Base-by-base conservation (phyloP, 371 early-diverging fungal species). In the Rhizomucor miehei region DNA sequence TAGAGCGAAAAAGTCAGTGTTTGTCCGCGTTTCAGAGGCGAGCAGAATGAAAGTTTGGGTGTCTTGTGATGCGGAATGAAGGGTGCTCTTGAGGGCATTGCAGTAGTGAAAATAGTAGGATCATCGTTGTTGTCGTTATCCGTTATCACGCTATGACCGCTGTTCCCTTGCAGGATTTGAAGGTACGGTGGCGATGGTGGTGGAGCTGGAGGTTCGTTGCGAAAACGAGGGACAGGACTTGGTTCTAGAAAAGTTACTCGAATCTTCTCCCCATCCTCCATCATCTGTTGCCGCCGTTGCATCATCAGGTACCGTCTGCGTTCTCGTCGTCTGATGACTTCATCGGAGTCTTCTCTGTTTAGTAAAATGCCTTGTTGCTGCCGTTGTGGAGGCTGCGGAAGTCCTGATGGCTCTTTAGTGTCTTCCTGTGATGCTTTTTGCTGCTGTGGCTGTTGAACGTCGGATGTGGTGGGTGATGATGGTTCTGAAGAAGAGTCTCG, bases 211-310 rank as follows among this genome's bases (percentile, higher is more conserved):
- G 71, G 63, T 24, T 52, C 69, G 48, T 75, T 75, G 35, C 75
- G 75, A 44, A 75, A 73, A 34, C 73, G 59, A 44, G 77, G 77
- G 17, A 76, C 71, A 38, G 77, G 77, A 52, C 73, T 73, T 5
- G 73, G 65, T 48, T 69, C 71, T 19, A 67, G 53, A 67, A 76
- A 76, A 39, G 67, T 68, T n/a, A 76, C 73, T 45, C 73, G 57
- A 37, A 63, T 67, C 6, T 37, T 49, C 29, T 44, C 45, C 23
- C 48, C 63, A 41, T 55, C 58, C 29, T 54, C 59, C 57, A 16
- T 34, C n/a, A 39, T 40, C 40, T 46, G 37, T 44, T 40, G 39
- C 45, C 29, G 44, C 53, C 21, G 10, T 48, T 51, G 55, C 8
- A 54, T 50, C 34, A 63, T 20, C 3, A 63, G 59, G 34, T 68